Percentiles rank a stretch among this genome's conserved stretches.
These are phyloP conservation scores for Puccinia novopanici DNA, from an alignment of 1,284 basidiomycete genomes.

Conservation along the genomic window DNA sequence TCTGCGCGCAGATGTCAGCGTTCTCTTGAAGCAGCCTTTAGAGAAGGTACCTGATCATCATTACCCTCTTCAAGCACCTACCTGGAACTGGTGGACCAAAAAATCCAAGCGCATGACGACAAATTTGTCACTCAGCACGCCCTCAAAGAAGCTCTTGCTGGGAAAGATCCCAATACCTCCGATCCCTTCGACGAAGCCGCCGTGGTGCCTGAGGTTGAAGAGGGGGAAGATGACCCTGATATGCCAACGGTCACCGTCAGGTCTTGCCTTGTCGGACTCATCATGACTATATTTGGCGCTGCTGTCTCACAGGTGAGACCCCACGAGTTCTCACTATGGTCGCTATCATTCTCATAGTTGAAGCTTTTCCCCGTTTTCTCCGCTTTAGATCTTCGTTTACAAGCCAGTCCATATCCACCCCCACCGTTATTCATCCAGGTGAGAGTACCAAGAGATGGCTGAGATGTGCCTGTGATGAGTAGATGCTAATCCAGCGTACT, in stretches of 20 bases:
- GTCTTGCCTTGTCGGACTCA: slow-evolving; percentile 33
- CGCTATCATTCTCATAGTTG: neutral
- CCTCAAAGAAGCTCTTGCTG: neutral
- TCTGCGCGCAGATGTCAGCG: no score
- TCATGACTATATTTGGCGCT: slow-evolving; percentile 45
- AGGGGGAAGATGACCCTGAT: slow-evolving; percentile 38
- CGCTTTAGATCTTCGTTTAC: slow-evolving; percentile 27
- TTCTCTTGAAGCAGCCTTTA: neutral
- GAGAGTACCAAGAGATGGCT: neutral
- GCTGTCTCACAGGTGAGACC: slow-evolving; percentile 39
- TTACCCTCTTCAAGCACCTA: neutral
- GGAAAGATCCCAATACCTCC: slow-evolving; percentile 29
- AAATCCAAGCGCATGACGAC: neutral
- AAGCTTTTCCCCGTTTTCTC: neutral
- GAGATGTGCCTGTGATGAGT: neutral
- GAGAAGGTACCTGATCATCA: neutral
- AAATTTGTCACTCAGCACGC: neutral
- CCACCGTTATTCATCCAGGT: slow-evolving; percentile 42
- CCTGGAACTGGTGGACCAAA: neutral
- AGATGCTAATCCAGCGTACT: neutral
- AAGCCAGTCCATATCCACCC: slow-evolving; percentile 38
- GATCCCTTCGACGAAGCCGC: slow-evolving; percentile 47
- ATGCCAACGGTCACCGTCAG: slow-evolving; percentile 39
- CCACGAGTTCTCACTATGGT: neutral
- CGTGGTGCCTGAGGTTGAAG: slow-evolving; percentile 31